Conservation (phyloP, 176 grass and related monocot species). For the Areca catechu region DNA sequence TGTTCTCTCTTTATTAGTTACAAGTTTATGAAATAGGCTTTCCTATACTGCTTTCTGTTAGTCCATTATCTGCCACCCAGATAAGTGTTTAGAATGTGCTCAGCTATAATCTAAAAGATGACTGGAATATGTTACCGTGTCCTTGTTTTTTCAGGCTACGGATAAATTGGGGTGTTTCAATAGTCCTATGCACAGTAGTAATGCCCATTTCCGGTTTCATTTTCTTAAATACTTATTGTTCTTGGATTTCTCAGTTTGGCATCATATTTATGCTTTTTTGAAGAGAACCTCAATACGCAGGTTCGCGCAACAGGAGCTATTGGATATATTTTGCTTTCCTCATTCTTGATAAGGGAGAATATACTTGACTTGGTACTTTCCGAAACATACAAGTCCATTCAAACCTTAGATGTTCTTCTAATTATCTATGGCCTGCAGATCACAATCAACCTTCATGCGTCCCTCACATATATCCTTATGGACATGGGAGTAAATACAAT, state of each 20-base stretch:
- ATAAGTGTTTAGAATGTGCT: too few relatives aligned
- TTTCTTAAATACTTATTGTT: slow-evolving; percentile 7
- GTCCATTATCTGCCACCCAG: too few relatives aligned
- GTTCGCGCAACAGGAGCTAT: slow-evolving; percentile 59
- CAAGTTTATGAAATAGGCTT: too few relatives aligned
- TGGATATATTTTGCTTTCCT: slow-evolving; percentile 80
- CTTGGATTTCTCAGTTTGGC: too few relatives aligned
- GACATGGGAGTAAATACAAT: slow-evolving; percentile 55
- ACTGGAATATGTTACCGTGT: too few relatives aligned
- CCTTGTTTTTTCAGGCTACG: slow-evolving; percentile 41
- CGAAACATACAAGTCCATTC: neutral
- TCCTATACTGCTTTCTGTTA: too few relatives aligned
- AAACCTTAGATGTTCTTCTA: slow-evolving; percentile 2
- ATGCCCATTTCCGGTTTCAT: slow-evolving; percentile 22
- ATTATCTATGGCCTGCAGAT: slow-evolving; percentile 44
- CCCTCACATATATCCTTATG: slow-evolving; percentile 62
- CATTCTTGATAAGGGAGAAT: slow-evolving; percentile 84
- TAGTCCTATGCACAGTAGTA: slow-evolving; percentile 74
- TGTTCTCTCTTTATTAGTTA: too few relatives aligned
- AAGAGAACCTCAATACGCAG: slow-evolving; percentile 30
- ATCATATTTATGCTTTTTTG: neutral
- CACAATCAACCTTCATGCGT: slow-evolving; percentile 85
- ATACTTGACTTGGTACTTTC: slow-evolving; percentile 76
- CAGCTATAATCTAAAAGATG: too few relatives aligned
- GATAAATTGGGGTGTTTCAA: slow-evolving; percentile 65